Evolutionary conservation across 305 asterid species (phyloP), one percentile per base, ranked within the genome.

Genomic region (Petunia hybrid): DNA sequence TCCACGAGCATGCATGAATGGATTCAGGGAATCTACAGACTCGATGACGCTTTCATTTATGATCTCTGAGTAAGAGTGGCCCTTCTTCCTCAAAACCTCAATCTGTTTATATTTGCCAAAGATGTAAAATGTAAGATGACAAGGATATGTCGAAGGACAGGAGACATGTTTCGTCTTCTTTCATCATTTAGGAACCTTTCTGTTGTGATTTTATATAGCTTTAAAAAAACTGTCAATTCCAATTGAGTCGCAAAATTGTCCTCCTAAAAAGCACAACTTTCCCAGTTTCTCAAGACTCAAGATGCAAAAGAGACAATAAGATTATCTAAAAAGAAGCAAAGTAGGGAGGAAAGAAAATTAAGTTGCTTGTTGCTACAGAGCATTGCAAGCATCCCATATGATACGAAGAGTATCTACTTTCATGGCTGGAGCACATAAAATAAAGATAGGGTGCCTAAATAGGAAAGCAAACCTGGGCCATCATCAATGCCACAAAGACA

Each of bases 1-100:
- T 9, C 99, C 97, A 35, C 98, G 93, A 4, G 99, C 98, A 2
- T 96, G 99, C 99, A 95, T 93, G 87, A 95, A 95, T 0, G 98
- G 98, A 59, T 96, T 96, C 86, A 96, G 82, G 6, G 99, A 96
- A 87, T 96, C 99, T 84, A 96, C 99, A 2, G 98, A 86, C 87
- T 94, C 98, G 0, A 96, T 94, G 78, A 96, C 94, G 41, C 98
- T 96, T 88, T 94, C 98, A 35, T 96, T 96, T 46, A 96, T 96
- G 46, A 96, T 96, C 89, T 96, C 99, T 0, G 99, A 96, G 89
- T 92, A 94, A 1, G 98, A 96, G 65, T 96, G 99, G 36, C 99
- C 99, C 75, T 96, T 96, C 97, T 94, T 96, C 88, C 98, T 88
- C 87, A 96, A 83, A 69, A 92, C 80, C 91, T 94, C 98, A 82